Percentiles rank a stretch among this genome's conserved stretches.
Conservation (phyloP, 1,139 yeast genomes). For the Candida glucosophila region DNA sequence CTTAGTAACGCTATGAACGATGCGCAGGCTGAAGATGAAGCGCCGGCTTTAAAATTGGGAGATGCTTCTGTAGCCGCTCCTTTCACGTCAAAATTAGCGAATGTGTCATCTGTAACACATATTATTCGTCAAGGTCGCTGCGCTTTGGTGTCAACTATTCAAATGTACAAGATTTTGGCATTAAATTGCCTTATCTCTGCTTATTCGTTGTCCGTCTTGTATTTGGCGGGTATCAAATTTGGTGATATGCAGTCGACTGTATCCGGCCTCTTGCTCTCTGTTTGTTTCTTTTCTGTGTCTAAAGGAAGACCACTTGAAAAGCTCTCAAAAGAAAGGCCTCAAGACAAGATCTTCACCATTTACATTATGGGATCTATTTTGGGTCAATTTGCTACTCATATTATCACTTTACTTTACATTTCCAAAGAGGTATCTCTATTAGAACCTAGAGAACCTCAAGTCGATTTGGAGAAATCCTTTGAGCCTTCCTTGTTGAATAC, state of each 20-base stretch:
- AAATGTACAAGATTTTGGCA: constrained; percentile 97
- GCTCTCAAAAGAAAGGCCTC: constrained; percentile 91
- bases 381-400: constrained; percentile 94
- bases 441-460: constrained; percentile 85
- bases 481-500: constrained; percentile 88
- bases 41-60: constrained; percentile 89
- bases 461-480: constrained; percentile 85
- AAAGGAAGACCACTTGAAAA: constrained; percentile 88
- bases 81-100: constrained; percentile 87
- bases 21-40: constrained; percentile 79
- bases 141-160: constrained; percentile 94
- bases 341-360: constrained; percentile 89
- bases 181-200: constrained; percentile 96
- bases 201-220: constrained; percentile 86
- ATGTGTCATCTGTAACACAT: constrained; percentile 87
- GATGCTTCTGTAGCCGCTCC: constrained; percentile 99
- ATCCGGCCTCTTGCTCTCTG: constrained; percentile 82
- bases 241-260: constrained; percentile 97
- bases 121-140: constrained; percentile 98
- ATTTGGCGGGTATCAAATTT: constrained; percentile 94
- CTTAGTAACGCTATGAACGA: constrained; percentile 35
- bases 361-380: constrained; percentile 96
- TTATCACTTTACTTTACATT: constrained; percentile 71
- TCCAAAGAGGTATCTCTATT: constrained; percentile 73
- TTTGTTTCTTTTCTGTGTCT: constrained; percentile 91